Evolutionary conservation across 176 grass and related monocot species (phyloP), one percentile per base, ranked within the genome.

Genomic region (Avena sativa): DNA sequence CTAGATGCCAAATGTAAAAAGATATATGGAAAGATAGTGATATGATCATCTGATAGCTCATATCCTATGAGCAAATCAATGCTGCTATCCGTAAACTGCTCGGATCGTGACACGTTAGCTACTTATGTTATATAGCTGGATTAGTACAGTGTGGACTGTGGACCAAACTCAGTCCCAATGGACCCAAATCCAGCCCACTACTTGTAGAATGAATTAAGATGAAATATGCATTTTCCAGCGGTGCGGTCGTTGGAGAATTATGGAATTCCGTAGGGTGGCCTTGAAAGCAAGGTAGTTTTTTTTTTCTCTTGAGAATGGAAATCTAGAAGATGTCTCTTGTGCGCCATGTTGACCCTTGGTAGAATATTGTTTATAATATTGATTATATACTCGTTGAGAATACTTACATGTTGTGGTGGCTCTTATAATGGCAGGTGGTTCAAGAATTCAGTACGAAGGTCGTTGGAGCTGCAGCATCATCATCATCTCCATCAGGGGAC

Each of bases 401-500:
- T 47, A 12, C 0, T 61, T 30, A 53, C 59, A 85, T 9, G 56
- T 67, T 62, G 6, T 12, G 53, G 30, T 71, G 72, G 46, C 44
- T 83, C 25, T 88, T 81, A 53, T 84, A 43, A 56, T 74, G 2
- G 23, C 82, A 98, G 93, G 96, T 72, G 13, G 96, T 98, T 64
- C 49, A 95, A 84, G 90, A 94, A 86, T 98, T 92, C 85, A 92
- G 83, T 85, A 89, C 76, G 71, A 85, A 71, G 65, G 88, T 85
- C 7, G 15, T 50, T 12, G 86, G 47, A 75, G 47, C 12, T 16
- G 73, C 55, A 6, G 30, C 62, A 38, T 34, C 32, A 34, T 14
- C 52, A 79, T n/a, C 62, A 79, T 84, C 78, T 84, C 14, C 83
- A 69, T 77, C 79, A 71, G 82, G 74, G 48, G 82, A 94, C 28